Evolutionary conservation across 495 filamentous ascomycete genomes (phyloP).

Genomic region (Penicillium ucsense): DNA sequence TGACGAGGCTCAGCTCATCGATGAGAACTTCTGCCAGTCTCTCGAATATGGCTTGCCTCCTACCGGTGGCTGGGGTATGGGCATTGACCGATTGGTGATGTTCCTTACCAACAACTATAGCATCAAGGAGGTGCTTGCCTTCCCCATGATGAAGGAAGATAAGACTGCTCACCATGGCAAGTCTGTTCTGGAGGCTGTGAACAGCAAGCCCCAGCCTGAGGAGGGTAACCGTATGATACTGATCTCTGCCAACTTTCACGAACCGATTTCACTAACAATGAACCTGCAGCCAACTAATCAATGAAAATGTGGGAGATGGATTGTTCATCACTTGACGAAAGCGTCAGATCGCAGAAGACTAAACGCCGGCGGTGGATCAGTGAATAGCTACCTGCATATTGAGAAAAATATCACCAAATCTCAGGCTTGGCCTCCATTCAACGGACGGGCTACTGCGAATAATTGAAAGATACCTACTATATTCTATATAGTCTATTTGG

Average conservation of each 20-base stretch:
- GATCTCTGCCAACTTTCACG: conserved; percentile 20
- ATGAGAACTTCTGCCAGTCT: conserved; percentile 82
- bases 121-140: conserved; percentile 93
- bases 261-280: conserved; percentile 20
- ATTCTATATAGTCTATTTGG: too few relatives aligned
- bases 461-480: too few relatives aligned
- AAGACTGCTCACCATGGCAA: conserved; percentile 37
- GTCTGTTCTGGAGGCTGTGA: conserved; percentile 56
- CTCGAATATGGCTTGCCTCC: conserved; percentile 86
- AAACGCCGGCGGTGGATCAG: too few relatives aligned
- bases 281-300: conserved; percentile 33
- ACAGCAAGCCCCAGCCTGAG: conserved; percentile 51
- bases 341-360: too few relatives aligned
- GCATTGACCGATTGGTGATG: conserved; percentile 95
- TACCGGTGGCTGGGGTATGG: conserved; percentile 95
- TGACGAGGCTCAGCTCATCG: conserved; percentile 90
- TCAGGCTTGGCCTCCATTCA: too few relatives aligned
- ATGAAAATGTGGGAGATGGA: conserved; percentile 4
- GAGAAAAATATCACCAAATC: too few relatives aligned
- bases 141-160: conserved; percentile 79
- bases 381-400: too few relatives aligned
- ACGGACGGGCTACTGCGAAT: too few relatives aligned
- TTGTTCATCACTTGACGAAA: too few relatives aligned
- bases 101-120: conserved; percentile 92
- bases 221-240: conserved; percentile 58